Base-by-base conservation (phyloP, 2,329 filamentous ascomycete species). In the Aspergillus japonicus region DNA sequence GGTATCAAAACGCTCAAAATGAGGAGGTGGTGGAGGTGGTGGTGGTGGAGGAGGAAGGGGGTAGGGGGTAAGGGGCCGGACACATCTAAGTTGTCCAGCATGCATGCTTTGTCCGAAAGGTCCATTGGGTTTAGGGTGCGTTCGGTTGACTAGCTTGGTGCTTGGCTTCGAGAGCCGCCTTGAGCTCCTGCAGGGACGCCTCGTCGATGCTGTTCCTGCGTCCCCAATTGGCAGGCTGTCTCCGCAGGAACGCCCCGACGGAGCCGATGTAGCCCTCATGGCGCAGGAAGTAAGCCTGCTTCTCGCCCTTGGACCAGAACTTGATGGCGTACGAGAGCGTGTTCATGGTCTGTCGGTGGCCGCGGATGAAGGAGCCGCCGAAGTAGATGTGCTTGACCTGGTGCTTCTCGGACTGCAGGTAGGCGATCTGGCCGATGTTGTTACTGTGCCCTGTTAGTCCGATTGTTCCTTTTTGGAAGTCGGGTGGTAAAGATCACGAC, bases 361-460 rank as follows among this genome's bases (percentile, higher is more conserved):
- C 95, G 47, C 95, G 88, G 72, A 99, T 98, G 74, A 98, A 99
- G 6, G 90, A 95, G 24, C 95, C 95, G 23, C 95, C 95, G 76
- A 99, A 99, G 80, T 99, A 99, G 62, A 99, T 98, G 71, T 94
- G 88, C 64, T 91, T 89, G 26, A 98, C 82, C 50, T 89, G 86
- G 78, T 99, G 94, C 72, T 96, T 95, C 74, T 97, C 93, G 5
- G 92, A 95, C 73, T 98, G 95, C n/a, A 99, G 82, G 75, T 95
- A 97, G 48, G 95, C 92, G 68, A 99, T 96, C 79, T 99, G 95
- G 16, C 95, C 95, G 64, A 98, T 97, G 77, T 98, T 98, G 81
- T 98, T 98, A 74, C 90, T 94, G 33, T 31, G 5, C 31, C 3
- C 52, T 5, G 64, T 78, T 63, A 77, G 74, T 50, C 31, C 54